Evolutionary conservation across 2,329 filamentous ascomycete genomes (phyloP).

Genomic region (Fusarium fujikuroi): DNA sequence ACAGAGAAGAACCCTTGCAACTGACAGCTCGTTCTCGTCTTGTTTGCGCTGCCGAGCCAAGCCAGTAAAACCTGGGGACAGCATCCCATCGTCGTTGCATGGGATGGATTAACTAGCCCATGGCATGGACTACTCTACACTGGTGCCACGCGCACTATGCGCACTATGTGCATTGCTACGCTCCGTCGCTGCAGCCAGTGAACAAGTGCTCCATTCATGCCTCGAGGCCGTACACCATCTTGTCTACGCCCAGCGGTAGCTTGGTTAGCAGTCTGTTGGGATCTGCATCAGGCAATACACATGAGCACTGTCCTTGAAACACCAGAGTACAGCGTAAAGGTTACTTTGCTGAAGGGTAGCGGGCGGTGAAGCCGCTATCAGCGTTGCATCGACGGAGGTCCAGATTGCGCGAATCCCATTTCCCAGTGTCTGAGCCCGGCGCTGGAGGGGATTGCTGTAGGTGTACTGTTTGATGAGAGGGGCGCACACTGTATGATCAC

Average conservation of each 20-base stretch:
- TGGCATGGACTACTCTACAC: constrained; percentile 24
- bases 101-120: constrained; percentile 27
- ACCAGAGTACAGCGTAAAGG: background rate
- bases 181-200: constrained; percentile 19
- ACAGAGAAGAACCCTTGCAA: constrained; percentile 11
- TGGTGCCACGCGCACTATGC: constrained; percentile 44
- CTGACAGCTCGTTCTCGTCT: constrained; percentile 12
- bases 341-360: constrained; percentile 36
- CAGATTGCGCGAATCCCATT: constrained; percentile 35
- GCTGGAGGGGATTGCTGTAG: background rate
- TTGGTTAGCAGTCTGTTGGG: constrained; percentile 35
- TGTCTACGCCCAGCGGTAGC: constrained; percentile 20
- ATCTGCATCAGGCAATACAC: constrained; percentile 39
- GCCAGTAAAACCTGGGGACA: constrained; percentile 38
- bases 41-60: constrained; percentile 21
- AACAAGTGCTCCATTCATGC: constrained; percentile 38
- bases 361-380: constrained; percentile 42
- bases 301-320: constrained; percentile 20
- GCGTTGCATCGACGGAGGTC: constrained; percentile 30
- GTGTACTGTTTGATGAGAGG: constrained; percentile 11
- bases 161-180: constrained; percentile 30
- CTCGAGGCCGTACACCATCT: constrained; percentile 41
- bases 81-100: constrained; percentile 25
- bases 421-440: constrained; percentile 27
- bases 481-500: constrained; percentile 41